These are phyloP conservation scores for Apiotrichum gracile DNA, from an alignment of 1,284 basidiomycete genomes.

Conservation along the genomic window DNA sequence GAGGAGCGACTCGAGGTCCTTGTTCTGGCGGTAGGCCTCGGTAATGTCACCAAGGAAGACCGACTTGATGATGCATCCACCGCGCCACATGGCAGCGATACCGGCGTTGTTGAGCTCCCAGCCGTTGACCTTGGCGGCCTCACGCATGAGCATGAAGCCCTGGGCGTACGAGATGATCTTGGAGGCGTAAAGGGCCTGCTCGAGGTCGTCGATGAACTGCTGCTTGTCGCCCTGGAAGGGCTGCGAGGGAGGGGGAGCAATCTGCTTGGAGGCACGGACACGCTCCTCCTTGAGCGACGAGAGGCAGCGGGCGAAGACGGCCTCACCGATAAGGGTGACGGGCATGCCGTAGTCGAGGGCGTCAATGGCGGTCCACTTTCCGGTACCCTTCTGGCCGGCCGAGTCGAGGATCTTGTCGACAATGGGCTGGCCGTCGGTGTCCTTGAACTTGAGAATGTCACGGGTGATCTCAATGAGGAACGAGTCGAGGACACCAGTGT, in stretches of 20 bases:
- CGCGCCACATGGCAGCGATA: constrained; percentile 99
- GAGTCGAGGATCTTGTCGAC: constrained; percentile 90
- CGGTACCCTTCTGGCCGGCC: constrained; percentile 99
- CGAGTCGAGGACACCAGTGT: constrained; percentile 97
- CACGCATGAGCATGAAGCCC: constrained; percentile 99
- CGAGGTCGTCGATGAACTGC: constrained; percentile 93
- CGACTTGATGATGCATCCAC: constrained; percentile 96
- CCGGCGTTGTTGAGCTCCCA: constrained; percentile 68
- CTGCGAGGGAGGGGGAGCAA: constrained; percentile 83
- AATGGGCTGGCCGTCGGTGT: constrained; percentile 79
- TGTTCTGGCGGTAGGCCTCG: constrained; percentile 81
- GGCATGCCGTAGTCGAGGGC: constrained; percentile 92
- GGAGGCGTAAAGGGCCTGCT: constrained; percentile 97
- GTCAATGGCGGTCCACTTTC: constrained; percentile 99
- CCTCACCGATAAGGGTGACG: constrained; percentile 98
- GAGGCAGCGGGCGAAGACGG: constrained; percentile 97
- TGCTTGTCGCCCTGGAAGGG: constrained; percentile 96
- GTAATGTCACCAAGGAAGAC: constrained; percentile 95
- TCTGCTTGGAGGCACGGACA: constrained; percentile 81
- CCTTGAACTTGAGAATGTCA: constrained; percentile 92
- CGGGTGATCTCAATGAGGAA: constrained; percentile 98
- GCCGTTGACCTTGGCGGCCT: constrained; percentile 89
- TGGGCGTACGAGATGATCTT: constrained; percentile 99
- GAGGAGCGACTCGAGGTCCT: constrained; percentile 82
- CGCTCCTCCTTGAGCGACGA: constrained; percentile 98